phyloP scores from a whole-genome alignment of 257 asterid genomes.

The Ocimum tenuiflorum region DNA sequence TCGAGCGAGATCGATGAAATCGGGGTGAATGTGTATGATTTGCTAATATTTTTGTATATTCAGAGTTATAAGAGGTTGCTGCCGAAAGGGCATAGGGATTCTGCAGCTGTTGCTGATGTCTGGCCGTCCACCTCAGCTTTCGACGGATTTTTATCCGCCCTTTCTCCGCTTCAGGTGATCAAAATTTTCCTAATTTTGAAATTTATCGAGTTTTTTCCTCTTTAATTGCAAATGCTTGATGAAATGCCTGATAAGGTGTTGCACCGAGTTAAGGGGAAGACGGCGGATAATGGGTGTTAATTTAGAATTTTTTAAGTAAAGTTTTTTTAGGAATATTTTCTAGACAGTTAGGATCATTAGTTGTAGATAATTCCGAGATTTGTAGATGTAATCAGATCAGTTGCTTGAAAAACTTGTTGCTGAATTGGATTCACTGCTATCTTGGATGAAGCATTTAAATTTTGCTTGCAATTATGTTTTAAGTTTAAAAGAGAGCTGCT shows the following conservation, averaged over 20 bases:
- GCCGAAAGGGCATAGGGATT: slow-evolving; percentile 81
- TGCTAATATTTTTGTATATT: slow-evolving; percentile 65
- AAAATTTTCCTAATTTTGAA: neutral
- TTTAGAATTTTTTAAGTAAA: neutral
- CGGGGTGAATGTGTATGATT: slow-evolving; percentile 67
- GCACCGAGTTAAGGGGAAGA: neutral
- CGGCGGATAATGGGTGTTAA: too few relatives aligned
- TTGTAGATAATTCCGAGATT: too few relatives aligned
- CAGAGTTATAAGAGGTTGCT: slow-evolving; percentile 80
- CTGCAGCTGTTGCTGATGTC: slow-evolving; percentile 95
- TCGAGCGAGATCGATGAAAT: slow-evolving; percentile 48
- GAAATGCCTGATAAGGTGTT: neutral
- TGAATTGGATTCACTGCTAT: neutral
- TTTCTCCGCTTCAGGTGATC: slow-evolving; percentile 69
- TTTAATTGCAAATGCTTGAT: slow-evolving; percentile 14
- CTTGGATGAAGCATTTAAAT: neutral
- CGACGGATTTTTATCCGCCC: slow-evolving; percentile 75
- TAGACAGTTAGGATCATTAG: neutral
- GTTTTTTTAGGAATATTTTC: slow-evolving; percentile 2
- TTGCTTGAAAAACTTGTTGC: neutral
- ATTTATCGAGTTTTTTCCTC: neutral
- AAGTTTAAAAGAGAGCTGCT: neutral
- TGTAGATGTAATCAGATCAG: neutral
- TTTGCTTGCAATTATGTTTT: neutral
- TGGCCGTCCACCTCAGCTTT: slow-evolving; percentile 93